Percentiles rank a stretch among this genome's conserved stretches.
These are phyloP conservation scores for Aspergillus sp. DNA, from an alignment of 2,329 filamentous ascomycete genomes.

Conservation along the genomic window DNA sequence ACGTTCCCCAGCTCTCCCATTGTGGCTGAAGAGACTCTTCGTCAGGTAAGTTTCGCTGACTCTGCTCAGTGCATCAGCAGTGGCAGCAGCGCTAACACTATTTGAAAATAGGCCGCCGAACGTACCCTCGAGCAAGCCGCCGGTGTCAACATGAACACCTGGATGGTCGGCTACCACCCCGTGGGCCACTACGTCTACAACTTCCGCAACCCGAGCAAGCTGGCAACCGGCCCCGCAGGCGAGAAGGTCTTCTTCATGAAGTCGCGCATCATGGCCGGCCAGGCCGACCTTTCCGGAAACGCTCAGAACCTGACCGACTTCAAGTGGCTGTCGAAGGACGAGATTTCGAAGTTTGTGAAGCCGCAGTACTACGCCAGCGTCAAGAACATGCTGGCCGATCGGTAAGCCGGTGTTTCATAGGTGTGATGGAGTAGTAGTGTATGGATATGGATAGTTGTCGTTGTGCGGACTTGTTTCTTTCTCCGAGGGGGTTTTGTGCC, in stretches of 20 bases:
- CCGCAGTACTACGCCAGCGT: conserved; percentile 72
- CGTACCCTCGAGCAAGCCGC: conserved; percentile 74
- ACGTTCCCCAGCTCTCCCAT: conserved; percentile 76
- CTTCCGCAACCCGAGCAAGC: conserved; percentile 53
- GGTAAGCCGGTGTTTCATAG: conserved; percentile 50
- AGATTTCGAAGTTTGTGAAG: conserved; percentile 69
- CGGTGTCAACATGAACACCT: conserved; percentile 97
- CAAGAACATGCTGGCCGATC: conserved; percentile 78
- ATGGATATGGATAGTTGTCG: neutral
- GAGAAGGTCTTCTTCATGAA: conserved; percentile 96
- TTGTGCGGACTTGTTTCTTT: neutral
- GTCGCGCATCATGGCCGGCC: conserved; percentile 94
- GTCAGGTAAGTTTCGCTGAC: conserved; percentile 66
- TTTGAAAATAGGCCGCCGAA: conserved; percentile 69
- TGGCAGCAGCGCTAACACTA: conserved; percentile 1
- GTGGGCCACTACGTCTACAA: conserved; percentile 73
- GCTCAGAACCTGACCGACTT: conserved; percentile 75
- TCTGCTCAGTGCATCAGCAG: too few relatives aligned
- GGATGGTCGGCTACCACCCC: conserved; percentile 89
- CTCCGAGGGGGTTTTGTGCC: neutral
- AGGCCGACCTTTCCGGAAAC: conserved; percentile 76
- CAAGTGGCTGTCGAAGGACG: conserved; percentile 88
- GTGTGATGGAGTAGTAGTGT: neutral
- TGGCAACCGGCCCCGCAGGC: conserved; percentile 53
- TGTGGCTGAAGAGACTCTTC: conserved; percentile 71